These are phyloP conservation scores for Peronosclerospora sorghi DNA, from an alignment of 352 stramenopile species.

Conservation along the genomic window DNA sequence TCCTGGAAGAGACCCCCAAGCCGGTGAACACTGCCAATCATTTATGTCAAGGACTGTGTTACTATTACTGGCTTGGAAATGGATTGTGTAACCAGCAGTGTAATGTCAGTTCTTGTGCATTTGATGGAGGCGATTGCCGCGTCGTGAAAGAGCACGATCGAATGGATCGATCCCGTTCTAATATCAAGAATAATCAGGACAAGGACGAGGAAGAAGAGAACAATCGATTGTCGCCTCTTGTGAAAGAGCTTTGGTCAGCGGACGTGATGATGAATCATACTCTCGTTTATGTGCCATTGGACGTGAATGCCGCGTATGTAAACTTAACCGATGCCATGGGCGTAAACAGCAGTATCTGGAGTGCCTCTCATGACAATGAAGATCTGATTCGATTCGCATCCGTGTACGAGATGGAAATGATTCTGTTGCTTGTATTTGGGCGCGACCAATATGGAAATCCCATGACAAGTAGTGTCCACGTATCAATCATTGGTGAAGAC, in stretches of 20 bases:
- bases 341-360: slow-evolving; percentile 40
- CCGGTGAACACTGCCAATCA: slow-evolving; percentile 34
- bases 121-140: slow-evolving; percentile 75
- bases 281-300: slow-evolving; percentile 51
- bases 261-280: slow-evolving; percentile 42
- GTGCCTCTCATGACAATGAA: slow-evolving; percentile 54
- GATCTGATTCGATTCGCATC: slow-evolving; percentile 57
- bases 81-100: slow-evolving; percentile 62
- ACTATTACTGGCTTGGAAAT: slow-evolving; percentile 78
- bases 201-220: background rate
- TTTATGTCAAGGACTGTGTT: slow-evolving; percentile 61
- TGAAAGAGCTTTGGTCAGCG: slow-evolving; percentile 33
- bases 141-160: slow-evolving; percentile 13
- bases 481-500: slow-evolving; percentile 39
- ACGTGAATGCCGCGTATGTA: slow-evolving; percentile 54
- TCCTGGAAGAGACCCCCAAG: slow-evolving; percentile 41
- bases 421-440: slow-evolving; percentile 71
- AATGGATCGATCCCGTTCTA: slow-evolving; percentile 2
- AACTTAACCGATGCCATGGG: slow-evolving; percentile 58
- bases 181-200: slow-evolving; percentile 8
- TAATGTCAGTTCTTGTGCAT: slow-evolving; percentile 76
- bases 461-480: slow-evolving; percentile 43
- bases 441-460: slow-evolving; percentile 40
- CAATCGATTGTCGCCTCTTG: slow-evolving; percentile 16
- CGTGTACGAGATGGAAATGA: slow-evolving; percentile 64